Conservation (phyloP, 164 flowering plant genomes). For the Aristolochia fimbriata region DNA sequence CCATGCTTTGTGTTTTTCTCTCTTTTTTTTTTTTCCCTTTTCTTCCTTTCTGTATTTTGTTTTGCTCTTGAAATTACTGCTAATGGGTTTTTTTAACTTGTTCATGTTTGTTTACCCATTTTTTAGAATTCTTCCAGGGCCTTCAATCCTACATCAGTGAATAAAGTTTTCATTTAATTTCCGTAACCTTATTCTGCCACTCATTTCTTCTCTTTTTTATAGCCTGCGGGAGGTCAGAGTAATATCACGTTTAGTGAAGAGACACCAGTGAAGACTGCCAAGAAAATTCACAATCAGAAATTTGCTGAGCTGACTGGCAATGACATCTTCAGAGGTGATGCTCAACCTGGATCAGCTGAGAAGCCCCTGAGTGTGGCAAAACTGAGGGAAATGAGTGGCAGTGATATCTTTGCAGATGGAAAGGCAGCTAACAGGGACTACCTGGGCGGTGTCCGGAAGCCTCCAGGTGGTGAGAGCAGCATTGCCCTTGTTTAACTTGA, state of each 20-base stretch:
- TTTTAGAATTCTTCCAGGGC: too few species aligned
- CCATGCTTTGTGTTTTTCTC: too few species aligned
- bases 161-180: neutral
- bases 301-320: constrained; percentile 82
- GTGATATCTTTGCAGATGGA: constrained; percentile 84
- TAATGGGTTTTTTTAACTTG: too few species aligned
- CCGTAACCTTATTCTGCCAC: neutral
- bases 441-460: constrained; percentile 91
- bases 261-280: constrained; percentile 54
- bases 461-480: constrained; percentile 99
- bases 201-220: constrained; percentile 1
- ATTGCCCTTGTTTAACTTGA: constrained; percentile 63
- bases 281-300: constrained; percentile 75
- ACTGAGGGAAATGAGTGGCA: constrained; percentile 84
- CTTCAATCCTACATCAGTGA: too few species aligned
- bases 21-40: too few species aligned
- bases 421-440: constrained; percentile 63
- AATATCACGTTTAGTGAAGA: constrained; percentile 48
- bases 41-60: too few species aligned
- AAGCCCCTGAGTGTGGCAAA: constrained; percentile 77
- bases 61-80: too few species aligned
- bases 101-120: too few species aligned
- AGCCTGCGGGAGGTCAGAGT: constrained; percentile 59
- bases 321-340: constrained; percentile 80
- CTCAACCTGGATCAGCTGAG: constrained; percentile 62